Conservation (phyloP, 192 early-diverging fungal genomes). For the Allomyces javanicus region DNA sequence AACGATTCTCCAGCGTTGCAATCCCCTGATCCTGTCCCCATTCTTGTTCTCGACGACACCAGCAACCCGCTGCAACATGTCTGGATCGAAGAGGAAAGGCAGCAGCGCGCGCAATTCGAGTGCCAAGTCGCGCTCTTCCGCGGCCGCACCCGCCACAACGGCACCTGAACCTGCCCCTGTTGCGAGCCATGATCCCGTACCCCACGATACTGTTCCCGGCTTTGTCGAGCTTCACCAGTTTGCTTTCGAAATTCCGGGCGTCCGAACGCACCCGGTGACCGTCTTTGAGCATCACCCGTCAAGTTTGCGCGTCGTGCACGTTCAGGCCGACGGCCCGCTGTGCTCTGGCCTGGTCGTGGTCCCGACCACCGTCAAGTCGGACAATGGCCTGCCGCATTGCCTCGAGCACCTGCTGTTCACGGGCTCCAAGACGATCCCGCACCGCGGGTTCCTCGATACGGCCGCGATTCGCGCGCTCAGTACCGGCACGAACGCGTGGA, state of each 20-base stretch:
- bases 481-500: conserved; percentile 55
- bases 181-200: not conserved
- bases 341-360: conserved; percentile 48
- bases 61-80: too few species aligned
- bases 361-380: conserved; percentile 41
- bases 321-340: conserved; percentile 41
- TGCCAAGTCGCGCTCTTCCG: not conserved
- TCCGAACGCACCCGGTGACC: conserved; percentile 7
- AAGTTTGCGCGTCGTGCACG: conserved; percentile 38
- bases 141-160: not conserved
- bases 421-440: conserved; percentile 43
- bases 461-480: conserved; percentile 53
- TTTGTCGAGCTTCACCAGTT: not conserved
- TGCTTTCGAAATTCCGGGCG: not conserved
- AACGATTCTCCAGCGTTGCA: too few species aligned
- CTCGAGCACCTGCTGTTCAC: conserved; percentile 66
- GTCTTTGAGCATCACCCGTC: conserved; percentile 26
- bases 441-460: conserved; percentile 54
- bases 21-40: too few species aligned
- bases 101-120: not conserved
- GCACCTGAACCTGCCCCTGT: not conserved
- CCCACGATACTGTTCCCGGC: not conserved
- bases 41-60: too few species aligned
- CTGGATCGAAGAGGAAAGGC: too few species aligned
- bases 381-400: conserved; percentile 64